Conservation (phyloP, 179 eudicot genomes). For the Actinidia arguta region DNA sequence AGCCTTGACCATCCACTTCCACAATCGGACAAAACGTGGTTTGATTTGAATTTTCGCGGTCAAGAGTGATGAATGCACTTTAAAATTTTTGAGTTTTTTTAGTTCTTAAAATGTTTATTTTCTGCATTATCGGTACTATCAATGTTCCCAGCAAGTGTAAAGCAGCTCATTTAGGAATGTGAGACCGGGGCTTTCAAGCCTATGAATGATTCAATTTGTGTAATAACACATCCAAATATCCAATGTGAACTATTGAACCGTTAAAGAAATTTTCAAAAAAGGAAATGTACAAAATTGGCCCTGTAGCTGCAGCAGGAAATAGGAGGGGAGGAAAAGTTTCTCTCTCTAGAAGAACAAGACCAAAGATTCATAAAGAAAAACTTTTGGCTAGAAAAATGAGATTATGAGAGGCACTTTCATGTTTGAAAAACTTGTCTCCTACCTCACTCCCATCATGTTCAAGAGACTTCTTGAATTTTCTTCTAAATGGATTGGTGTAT, state of each 20-base stretch:
- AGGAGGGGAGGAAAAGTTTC: not conserved
- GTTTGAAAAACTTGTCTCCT: not conserved
- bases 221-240: not conserved
- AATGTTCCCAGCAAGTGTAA: not conserved
- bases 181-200: not conserved
- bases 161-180: slow-evolving; percentile 13
- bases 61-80: slow-evolving; percentile 8
- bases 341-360: not conserved
- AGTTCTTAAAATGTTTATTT: not conserved
- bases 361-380: not conserved
- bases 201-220: not conserved
- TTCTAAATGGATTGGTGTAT: not conserved
- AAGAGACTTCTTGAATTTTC: slow-evolving; percentile 8
- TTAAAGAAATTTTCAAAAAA: not conserved
- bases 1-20: slow-evolving; percentile 8
- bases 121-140: not conserved
- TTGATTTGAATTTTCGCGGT: not conserved
- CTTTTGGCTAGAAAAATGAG: not conserved
- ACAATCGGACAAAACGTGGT: not conserved
- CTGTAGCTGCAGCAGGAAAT: not conserved
- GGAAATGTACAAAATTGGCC: not conserved
- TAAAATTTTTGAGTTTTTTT: not conserved
- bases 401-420: slow-evolving; percentile 11
- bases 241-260: not conserved
- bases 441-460: no score